phyloP scores from a whole-genome alignment of 768 basidiomycete species.

The Gloeopeniophorella convolvens region DNA sequence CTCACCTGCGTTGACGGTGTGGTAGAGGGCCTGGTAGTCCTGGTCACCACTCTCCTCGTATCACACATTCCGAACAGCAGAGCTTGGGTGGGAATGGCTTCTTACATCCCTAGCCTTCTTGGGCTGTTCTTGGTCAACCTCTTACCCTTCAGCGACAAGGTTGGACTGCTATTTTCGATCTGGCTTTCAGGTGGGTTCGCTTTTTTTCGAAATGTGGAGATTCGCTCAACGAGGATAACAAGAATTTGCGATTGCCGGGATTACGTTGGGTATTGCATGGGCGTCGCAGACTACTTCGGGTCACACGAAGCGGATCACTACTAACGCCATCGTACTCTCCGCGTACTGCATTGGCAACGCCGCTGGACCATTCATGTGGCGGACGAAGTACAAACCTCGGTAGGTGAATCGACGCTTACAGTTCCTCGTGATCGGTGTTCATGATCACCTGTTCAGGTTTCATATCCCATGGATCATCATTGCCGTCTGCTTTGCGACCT shows the following conservation, averaged over 20 bases:
- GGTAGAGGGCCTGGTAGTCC: slow-evolving; percentile 65
- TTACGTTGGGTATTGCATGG: slow-evolving; percentile 59
- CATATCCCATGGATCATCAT: slow-evolving; percentile 76
- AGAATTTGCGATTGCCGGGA: slow-evolving; percentile 52
- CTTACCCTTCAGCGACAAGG: slow-evolving; percentile 57
- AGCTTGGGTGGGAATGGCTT: slow-evolving; percentile 55
- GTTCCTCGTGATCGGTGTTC: too few relatives aligned
- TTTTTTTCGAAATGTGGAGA: too few relatives aligned
- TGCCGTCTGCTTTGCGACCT: slow-evolving; percentile 50
- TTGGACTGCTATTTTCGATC: slow-evolving; percentile 54
- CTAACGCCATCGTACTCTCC: slow-evolving; percentile 66
- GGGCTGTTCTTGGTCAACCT: slow-evolving; percentile 57
- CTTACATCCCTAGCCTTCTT: slow-evolving; percentile 57
- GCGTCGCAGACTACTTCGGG: slow-evolving; percentile 58
- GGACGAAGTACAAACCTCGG: slow-evolving; percentile 59
- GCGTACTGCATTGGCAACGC: slow-evolving; percentile 66
- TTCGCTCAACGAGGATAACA: not conserved
- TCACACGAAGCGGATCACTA: slow-evolving; percentile 65
- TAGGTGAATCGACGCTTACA: slow-evolving; percentile 22
- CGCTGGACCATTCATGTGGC: slow-evolving; percentile 74
- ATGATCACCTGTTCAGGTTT: too few relatives aligned
- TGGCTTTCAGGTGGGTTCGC: slow-evolving; percentile 44
- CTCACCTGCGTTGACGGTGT: slow-evolving; percentile 60
- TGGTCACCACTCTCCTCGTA: slow-evolving; percentile 51
- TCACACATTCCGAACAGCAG: slow-evolving; percentile 50